Evolutionary conservation across 2,329 filamentous ascomycete genomes (phyloP).

Genomic region (Hypoxylon sp.): DNA sequence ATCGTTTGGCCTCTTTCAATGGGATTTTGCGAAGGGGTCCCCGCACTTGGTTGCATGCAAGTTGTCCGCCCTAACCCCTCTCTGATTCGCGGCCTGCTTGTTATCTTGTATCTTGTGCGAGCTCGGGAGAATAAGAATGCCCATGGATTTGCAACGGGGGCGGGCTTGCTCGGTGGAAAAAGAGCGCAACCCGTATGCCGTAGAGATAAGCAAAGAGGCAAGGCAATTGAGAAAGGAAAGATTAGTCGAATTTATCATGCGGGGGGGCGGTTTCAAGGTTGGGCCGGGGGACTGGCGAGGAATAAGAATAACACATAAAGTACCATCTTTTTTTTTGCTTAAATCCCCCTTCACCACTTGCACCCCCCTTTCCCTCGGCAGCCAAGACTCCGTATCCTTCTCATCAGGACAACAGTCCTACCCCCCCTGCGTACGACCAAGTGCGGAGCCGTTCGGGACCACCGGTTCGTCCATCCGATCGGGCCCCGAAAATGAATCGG

Average conservation of each 20-base stretch:
- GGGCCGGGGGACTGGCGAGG: neutral
- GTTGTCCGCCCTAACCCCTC: slow-evolving; percentile 27
- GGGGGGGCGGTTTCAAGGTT: neutral
- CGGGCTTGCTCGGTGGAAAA: slow-evolving; percentile 38
- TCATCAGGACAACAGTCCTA: slow-evolving; percentile 16
- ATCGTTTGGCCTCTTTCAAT: slow-evolving; percentile 28
- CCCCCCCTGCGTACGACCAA: slow-evolving; percentile 4
- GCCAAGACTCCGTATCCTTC: slow-evolving; percentile 41
- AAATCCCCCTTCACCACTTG: neutral
- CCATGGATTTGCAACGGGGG: slow-evolving; percentile 27
- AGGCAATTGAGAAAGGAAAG: slow-evolving; percentile 29
- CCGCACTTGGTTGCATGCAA: slow-evolving; percentile 42
- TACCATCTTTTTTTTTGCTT: neutral
- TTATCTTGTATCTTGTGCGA: slow-evolving; percentile 45
- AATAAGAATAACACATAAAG: slow-evolving; percentile 21
- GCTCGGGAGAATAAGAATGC: slow-evolving; percentile 44
- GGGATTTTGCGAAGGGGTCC: slow-evolving; percentile 28
- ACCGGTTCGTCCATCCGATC: slow-evolving; percentile 41
- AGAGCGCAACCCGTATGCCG: slow-evolving; percentile 26
- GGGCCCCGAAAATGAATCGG: slow-evolving; percentile 44
- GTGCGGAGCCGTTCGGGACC: slow-evolving; percentile 40
- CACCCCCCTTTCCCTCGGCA: slow-evolving; percentile 24
- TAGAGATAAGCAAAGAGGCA: slow-evolving; percentile 13
- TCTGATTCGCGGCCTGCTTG: slow-evolving; percentile 39
- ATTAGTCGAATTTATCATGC: slow-evolving; percentile 36